Conservation (phyloP, 176 grass and related monocot species). For the Otatea glauca region DNA sequence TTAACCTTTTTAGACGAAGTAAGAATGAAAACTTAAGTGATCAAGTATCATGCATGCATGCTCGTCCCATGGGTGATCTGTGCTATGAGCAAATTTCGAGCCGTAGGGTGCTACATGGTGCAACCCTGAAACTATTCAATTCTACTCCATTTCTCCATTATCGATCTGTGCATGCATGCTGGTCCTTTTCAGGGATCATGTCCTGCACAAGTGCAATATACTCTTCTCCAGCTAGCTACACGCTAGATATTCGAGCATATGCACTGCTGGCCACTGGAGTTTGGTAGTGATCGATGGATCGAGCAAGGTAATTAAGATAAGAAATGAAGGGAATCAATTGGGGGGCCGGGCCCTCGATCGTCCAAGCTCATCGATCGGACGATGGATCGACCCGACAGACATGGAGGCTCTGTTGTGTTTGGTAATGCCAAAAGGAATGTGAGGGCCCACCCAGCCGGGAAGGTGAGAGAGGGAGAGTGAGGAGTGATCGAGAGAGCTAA, state of each 20-base stretch:
- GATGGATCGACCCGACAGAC: conserved; percentile 33
- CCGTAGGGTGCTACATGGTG: too few species aligned
- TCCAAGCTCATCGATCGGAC: neutral
- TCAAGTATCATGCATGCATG: too few species aligned
- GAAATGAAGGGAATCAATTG: neutral
- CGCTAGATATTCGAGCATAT: neutral
- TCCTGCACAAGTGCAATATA: neutral
- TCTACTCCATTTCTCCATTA: neutral
- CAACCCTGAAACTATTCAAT: too few species aligned
- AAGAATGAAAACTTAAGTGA: too few species aligned
- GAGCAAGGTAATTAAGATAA: neutral
- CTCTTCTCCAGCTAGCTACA: neutral
- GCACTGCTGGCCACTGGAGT: neutral
- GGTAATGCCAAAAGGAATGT: conserved; percentile 59
- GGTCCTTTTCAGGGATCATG: neutral
- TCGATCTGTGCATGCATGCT: neutral
- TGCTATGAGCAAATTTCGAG: too few species aligned
- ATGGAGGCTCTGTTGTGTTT: conserved; percentile 41
- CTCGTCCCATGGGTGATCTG: too few species aligned
- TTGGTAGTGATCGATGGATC: neutral
- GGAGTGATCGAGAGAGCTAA: neutral
- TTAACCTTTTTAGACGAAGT: too few species aligned
- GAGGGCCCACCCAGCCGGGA: conserved; percentile 36
- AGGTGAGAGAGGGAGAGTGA: neutral
- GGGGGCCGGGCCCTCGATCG: neutral